Conservation (phyloP, 2,329 filamentous ascomycete genomes). For the Aaosphaeria arxii region DNA sequence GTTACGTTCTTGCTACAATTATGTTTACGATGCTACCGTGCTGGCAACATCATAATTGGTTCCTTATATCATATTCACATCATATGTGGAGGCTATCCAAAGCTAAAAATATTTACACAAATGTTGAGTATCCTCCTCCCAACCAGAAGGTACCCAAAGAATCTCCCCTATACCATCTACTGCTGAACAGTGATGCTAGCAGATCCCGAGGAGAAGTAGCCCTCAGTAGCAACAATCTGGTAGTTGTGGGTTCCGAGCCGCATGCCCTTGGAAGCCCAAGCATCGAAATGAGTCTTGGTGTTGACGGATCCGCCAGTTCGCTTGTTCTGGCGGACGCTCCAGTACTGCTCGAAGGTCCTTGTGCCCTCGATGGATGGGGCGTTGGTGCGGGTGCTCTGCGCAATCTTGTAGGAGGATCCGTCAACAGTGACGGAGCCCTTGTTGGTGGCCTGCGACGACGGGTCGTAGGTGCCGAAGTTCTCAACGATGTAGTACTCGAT, state of each 20-base stretch:
- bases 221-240: slow-evolving; percentile 53
- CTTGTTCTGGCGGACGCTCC: slow-evolving; percentile 37
- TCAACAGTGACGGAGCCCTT: slow-evolving; percentile 32
- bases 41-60: too few relatives aligned
- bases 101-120: too few relatives aligned
- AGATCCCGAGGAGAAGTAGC: slow-evolving; percentile 50
- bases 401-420: slow-evolving; percentile 31
- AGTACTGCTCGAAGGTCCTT: slow-evolving; percentile 53
- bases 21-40: too few relatives aligned
- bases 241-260: slow-evolving; percentile 30
- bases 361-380: slow-evolving; percentile 51
- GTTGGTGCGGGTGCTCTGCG: slow-evolving; percentile 33
- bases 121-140: too few relatives aligned
- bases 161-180: background rate
- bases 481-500: slow-evolving; percentile 54
- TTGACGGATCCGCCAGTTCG: slow-evolving; percentile 28
- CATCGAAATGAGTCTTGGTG: slow-evolving; percentile 33
- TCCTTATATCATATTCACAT: too few relatives aligned
- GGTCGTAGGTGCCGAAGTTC: slow-evolving; percentile 53
- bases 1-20: too few relatives aligned
- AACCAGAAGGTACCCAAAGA: too few relatives aligned
- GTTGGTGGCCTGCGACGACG: slow-evolving; percentile 42
- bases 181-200: slow-evolving; percentile 46
- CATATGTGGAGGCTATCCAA: too few relatives aligned
- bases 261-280: slow-evolving; percentile 32